Percentiles rank a stretch among this genome's conserved stretches.
These are phyloP conservation scores for Striga asiatica DNA, from an alignment of 257 asterid genomes.

Conservation along the genomic window DNA sequence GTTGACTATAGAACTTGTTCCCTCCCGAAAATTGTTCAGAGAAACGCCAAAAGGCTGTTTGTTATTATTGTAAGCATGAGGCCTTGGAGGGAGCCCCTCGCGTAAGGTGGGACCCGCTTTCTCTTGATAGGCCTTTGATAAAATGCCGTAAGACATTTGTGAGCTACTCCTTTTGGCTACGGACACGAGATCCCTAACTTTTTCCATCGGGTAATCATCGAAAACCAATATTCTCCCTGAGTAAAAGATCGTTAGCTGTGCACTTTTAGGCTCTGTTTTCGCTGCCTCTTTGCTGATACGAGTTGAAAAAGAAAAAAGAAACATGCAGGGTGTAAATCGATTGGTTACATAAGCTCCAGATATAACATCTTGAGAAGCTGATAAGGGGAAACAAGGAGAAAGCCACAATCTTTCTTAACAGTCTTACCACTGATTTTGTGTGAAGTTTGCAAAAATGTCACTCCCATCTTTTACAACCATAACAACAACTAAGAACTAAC, in stretches of 20 bases:
- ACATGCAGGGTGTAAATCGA: too few species aligned
- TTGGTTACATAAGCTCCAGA: too few species aligned
- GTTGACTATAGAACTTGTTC: background rate
- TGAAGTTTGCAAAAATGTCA: too few species aligned
- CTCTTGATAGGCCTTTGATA: constrained; percentile 14
- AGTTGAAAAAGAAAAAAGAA: background rate
- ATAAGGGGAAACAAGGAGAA: too few species aligned
- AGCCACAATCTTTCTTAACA: too few species aligned
- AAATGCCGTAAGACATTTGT: constrained; percentile 27
- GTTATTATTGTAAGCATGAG: constrained; percentile 12
- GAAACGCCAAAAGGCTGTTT: constrained; percentile 24
- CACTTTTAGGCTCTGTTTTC: constrained; percentile 21
- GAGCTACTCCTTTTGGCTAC: constrained; percentile 43
- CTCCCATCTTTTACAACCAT: too few species aligned
- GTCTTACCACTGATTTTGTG: too few species aligned
- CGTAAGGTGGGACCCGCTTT: constrained; percentile 9
- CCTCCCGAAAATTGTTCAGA: constrained; percentile 20
- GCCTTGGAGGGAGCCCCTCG: constrained; percentile 24
- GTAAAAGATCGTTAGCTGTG: constrained; percentile 58
- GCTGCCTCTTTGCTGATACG: constrained; percentile 35
- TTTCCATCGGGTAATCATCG: constrained; percentile 45
- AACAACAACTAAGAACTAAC: too few species aligned
- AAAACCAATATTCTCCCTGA: constrained; percentile 46
- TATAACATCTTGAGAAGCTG: too few species aligned
- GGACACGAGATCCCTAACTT: constrained; percentile 40